Percentiles rank a stretch among this genome's conserved stretches.
These are phyloP conservation scores for Fusarium papillatum DNA, from an alignment of 2,329 filamentous ascomycete species.

Conservation along the genomic window DNA sequence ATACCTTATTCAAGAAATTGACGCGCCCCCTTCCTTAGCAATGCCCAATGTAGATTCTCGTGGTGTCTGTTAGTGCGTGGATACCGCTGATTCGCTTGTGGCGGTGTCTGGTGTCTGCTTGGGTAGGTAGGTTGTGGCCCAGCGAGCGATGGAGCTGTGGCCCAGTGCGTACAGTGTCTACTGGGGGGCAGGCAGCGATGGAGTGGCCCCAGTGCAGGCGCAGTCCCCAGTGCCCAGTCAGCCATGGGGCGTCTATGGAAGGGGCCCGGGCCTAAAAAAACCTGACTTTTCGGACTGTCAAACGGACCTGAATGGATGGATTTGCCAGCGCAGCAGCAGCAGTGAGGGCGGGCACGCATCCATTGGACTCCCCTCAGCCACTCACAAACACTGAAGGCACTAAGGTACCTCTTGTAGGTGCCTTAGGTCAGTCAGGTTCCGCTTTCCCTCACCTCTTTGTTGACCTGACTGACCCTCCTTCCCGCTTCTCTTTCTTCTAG, in stretches of 20 bases:
- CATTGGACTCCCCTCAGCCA: not conserved
- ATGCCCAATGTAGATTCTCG: slow-evolving; percentile 11
- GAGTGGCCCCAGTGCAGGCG: slow-evolving; percentile 19
- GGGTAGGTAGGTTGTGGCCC: slow-evolving; percentile 35
- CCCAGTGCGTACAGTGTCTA: not conserved
- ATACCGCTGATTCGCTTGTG: slow-evolving; percentile 43
- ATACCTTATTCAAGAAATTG: slow-evolving; percentile 8
- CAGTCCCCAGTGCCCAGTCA: slow-evolving; percentile 21
- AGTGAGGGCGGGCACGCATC: slow-evolving; percentile 24
- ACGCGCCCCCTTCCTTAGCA: slow-evolving; percentile 37
- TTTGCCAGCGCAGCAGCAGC: slow-evolving; percentile 22
- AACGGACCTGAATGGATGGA: slow-evolving; percentile 7
- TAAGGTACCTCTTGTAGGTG: not conserved
- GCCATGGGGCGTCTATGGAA: slow-evolving; percentile 28
- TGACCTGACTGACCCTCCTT: slow-evolving; percentile 42
- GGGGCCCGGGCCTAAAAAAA: slow-evolving; percentile 34
- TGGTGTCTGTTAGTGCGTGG: slow-evolving; percentile 41
- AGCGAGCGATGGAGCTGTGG: slow-evolving; percentile 19
- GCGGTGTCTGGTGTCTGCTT: slow-evolving; percentile 38
- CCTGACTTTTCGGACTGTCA: slow-evolving; percentile 50
- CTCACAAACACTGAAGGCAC: not conserved
- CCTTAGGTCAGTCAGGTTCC: slow-evolving; percentile 4
- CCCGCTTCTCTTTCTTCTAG: slow-evolving; percentile 38
- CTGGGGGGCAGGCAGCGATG: not conserved
- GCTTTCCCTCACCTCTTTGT: slow-evolving; percentile 45